Evolutionary conservation across 352 stramenopile genomes (phyloP), one percentile per base, ranked within the genome.

Genomic region (Phytopythium cucurbitacearum): DNA sequence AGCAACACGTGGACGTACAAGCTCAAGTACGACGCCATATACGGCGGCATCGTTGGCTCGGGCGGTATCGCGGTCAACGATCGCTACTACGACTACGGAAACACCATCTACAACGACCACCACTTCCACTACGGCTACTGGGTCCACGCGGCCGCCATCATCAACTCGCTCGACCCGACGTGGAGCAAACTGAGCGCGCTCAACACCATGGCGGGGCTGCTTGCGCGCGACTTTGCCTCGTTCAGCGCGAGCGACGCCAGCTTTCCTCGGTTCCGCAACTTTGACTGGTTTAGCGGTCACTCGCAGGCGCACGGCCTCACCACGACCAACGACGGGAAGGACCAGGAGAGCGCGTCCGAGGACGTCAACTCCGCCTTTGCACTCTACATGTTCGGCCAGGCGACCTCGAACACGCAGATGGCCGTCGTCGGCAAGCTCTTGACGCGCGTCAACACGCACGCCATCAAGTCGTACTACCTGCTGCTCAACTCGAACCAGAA

Each of bases 91-190:
- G 72, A 82, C 52, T 82, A 80, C 45, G 72, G 71, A 38, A 79
- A 79, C 64, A 64, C 69, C 54, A 71, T 79, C 63, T 79, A 79
- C 66, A 79, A 79, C 51, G 70, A 80, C 51, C 70, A 80, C 53
- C 70, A 80, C 51, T 80, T 69, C 51, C 70, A 80, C 44, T 80
- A 74, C 53, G 70, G 70, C 52, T 80, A 80, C 65, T 80, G 49
- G 49, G 50, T 80, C 2, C 53, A 65, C 45, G 65, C 67, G 3
- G 63, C 60, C 35, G 67, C 69, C 28, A 67, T 73, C 39, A 42
- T 79, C 15, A 77, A 77, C 59, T 64, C 72, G 45, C 56, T 80
- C 10, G 64, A 76, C 43, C 70, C 67, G 32, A 66, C 58, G 8
- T 76, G 67, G 70, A 53, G 55, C 1, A 50, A 51, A 11, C 58